These are phyloP conservation scores for Leccinum ochraceum DNA, from an alignment of 768 basidiomycete species.

Conservation along the genomic window DNA sequence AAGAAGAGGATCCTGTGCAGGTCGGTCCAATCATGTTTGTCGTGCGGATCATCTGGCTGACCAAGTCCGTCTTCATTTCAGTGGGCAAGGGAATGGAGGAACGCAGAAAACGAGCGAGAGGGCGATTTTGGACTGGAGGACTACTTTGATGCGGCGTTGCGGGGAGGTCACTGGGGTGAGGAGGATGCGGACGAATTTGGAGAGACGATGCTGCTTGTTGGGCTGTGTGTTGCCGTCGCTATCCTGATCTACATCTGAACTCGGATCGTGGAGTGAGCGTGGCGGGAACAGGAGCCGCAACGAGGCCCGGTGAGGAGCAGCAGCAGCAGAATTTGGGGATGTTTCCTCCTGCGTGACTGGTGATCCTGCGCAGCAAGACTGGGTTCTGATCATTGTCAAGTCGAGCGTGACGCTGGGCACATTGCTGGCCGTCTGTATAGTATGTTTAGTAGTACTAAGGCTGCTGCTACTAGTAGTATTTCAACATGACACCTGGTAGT, in stretches of 20 bases:
- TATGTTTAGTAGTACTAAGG: too few species aligned
- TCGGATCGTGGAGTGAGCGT: slow-evolving; percentile 70
- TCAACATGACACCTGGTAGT: too few species aligned
- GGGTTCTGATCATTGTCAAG: slow-evolving; percentile 44
- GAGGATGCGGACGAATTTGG: slow-evolving; percentile 68
- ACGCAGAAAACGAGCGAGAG: slow-evolving; percentile 71
- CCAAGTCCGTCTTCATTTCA: slow-evolving; percentile 29
- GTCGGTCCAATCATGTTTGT: slow-evolving; percentile 37
- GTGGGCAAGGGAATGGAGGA: slow-evolving; percentile 79
- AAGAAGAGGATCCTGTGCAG: slow-evolving; percentile 75
- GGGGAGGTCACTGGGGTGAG: slow-evolving; percentile 60
- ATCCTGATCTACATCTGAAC: slow-evolving; percentile 78
- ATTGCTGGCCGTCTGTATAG: too few species aligned
- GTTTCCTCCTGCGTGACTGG: slow-evolving; percentile 55
- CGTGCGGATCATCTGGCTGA: slow-evolving; percentile 4
- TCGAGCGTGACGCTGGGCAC: too few species aligned
- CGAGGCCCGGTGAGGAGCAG: slow-evolving; percentile 30
- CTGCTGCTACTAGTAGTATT: too few species aligned
- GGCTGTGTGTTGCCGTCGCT: slow-evolving; percentile 72
- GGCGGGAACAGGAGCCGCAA: slow-evolving; percentile 57
- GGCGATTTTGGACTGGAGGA: slow-evolving; percentile 80
- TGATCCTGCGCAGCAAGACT: slow-evolving; percentile 65
- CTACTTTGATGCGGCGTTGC: slow-evolving; percentile 70
- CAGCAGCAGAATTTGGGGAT: slow-evolving; percentile 41
- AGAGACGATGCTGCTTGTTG: slow-evolving; percentile 79